phyloP scores from a whole-genome alignment of 2,329 filamentous ascomycete genomes.

The Neospermospora avenae region DNA sequence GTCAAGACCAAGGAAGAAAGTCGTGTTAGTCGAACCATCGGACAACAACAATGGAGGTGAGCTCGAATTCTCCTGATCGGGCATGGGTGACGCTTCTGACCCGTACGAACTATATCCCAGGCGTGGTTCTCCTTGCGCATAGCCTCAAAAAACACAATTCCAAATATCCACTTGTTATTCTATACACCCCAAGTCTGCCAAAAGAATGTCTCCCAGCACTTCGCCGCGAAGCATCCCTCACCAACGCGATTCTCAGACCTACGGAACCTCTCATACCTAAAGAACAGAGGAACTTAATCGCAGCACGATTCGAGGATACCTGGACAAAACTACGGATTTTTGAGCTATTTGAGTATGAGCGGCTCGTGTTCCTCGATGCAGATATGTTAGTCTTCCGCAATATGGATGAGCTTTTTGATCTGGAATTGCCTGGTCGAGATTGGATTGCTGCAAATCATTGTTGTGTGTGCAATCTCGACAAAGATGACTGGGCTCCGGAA shows the following conservation, averaged over 20 bases:
- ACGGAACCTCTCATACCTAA: slow-evolving; percentile 70
- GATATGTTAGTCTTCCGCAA: slow-evolving; percentile 80
- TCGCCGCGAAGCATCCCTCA: slow-evolving; percentile 63
- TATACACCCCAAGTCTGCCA: slow-evolving; percentile 75
- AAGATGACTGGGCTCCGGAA: slow-evolving; percentile 69
- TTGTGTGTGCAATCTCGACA: slow-evolving; percentile 77
- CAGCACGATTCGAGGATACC: slow-evolving; percentile 80
- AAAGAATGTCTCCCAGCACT: slow-evolving; percentile 41
- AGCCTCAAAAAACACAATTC: slow-evolving; percentile 63
- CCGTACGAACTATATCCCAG: slow-evolving; percentile 72
- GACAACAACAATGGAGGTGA: not conserved
- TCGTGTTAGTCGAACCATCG: not conserved
- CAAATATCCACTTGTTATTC: slow-evolving; percentile 71
- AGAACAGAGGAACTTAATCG: slow-evolving; percentile 54
- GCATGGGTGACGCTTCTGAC: slow-evolving; percentile 81
- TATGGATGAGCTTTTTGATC: slow-evolving; percentile 85
- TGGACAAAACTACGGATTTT: slow-evolving; percentile 85
- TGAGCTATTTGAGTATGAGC: slow-evolving; percentile 65
- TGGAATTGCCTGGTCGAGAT: slow-evolving; percentile 59
- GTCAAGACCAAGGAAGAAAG: not conserved
- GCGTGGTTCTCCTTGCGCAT: slow-evolving; percentile 74
- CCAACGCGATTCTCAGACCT: slow-evolving; percentile 60
- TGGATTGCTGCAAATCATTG: slow-evolving; percentile 81
- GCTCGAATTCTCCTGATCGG: slow-evolving; percentile 2
- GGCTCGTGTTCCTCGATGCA: slow-evolving; percentile 77